Conservation (phyloP, 306 rosid species). For the Ormosia emarginata region DNA sequence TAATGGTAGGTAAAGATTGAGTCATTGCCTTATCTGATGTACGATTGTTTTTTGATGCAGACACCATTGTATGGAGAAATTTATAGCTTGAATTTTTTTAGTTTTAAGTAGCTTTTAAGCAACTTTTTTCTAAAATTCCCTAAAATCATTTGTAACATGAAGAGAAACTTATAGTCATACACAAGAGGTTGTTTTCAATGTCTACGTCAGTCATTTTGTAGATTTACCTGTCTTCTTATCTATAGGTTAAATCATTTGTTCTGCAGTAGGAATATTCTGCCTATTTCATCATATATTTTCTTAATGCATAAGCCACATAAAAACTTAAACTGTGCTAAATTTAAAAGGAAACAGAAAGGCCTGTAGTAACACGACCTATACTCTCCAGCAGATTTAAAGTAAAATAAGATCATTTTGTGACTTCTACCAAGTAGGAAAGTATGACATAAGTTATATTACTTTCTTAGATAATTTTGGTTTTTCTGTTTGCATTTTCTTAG, state of each 20-base stretch:
- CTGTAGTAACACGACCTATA: not conserved
- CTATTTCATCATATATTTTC: not conserved
- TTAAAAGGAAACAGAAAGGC: constrained; percentile 8
- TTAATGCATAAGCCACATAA: not conserved
- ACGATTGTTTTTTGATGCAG: not conserved
- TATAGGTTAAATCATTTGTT: not conserved
- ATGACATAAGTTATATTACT: not conserved
- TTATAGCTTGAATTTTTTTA: not conserved
- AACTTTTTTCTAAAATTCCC: not conserved
- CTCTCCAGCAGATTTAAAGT: not conserved
- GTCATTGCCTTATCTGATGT: not conserved
- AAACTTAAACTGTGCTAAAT: not conserved
- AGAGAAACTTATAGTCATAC: not conserved
- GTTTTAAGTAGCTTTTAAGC: not conserved
- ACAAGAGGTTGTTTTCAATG: not conserved
- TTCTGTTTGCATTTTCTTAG: constrained; percentile 3
- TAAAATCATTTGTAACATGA: constrained; percentile 2
- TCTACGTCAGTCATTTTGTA: not conserved
- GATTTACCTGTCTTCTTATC: constrained; percentile 5
- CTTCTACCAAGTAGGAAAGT: not conserved
- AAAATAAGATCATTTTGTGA: not conserved
- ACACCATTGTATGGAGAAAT: not conserved
- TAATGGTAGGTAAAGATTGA: not conserved
- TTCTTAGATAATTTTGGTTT: not conserved
- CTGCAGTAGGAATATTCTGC: not conserved